Conservation (phyloP, 768 basidiomycete genomes). For the Phlegmacium glaucopus region DNA sequence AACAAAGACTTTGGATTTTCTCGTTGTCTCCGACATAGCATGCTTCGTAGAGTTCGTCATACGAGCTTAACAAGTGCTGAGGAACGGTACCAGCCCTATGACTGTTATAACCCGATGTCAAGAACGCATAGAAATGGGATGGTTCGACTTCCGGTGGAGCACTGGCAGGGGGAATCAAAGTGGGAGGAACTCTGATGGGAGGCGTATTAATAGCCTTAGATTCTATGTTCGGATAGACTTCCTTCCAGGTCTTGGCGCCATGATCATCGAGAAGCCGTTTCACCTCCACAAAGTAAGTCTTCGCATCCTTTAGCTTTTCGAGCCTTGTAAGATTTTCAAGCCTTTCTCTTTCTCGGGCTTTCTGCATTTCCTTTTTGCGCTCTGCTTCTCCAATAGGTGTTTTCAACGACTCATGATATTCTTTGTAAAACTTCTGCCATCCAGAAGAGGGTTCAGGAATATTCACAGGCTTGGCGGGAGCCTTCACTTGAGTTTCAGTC, state of each 20-base stretch:
- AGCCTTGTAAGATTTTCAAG: constrained; percentile 14
- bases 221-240: constrained; percentile 30
- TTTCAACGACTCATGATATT: too few relatives aligned
- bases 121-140: background rate
- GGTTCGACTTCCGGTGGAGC: background rate
- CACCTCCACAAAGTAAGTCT: constrained; percentile 32
- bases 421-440: too few relatives aligned
- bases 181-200: background rate
- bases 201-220: constrained; percentile 4
- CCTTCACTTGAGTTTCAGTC: background rate
- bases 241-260: constrained; percentile 42
- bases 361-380: constrained; percentile 3
- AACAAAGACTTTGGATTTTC: constrained; percentile 48
- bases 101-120: background rate
- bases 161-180: background rate
- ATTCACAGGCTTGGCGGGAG: too few relatives aligned
- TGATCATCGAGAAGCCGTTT: constrained; percentile 27
- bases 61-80: constrained; percentile 31
- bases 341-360: constrained; percentile 7
- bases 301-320: constrained; percentile 22
- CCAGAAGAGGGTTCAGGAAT: background rate
- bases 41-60: constrained; percentile 57
- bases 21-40: constrained; percentile 50
- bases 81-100: constrained; percentile 29
- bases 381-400: too few relatives aligned